Evolutionary conservation across 768 basidiomycete genomes (phyloP).

Genomic region (Panaeolus papilionaceus): DNA sequence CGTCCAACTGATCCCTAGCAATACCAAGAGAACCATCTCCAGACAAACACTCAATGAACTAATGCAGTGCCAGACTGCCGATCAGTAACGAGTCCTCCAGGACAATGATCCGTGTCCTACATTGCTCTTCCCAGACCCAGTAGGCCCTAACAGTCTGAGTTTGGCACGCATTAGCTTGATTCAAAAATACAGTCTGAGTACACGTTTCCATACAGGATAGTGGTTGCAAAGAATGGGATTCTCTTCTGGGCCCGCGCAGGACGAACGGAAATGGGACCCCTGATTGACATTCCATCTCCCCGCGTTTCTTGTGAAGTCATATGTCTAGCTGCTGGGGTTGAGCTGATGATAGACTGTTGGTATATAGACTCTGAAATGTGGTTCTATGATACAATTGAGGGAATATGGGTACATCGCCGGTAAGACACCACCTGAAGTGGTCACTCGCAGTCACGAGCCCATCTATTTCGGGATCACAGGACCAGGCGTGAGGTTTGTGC

Average conservation of each 20-base stretch:
- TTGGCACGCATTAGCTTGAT: background rate
- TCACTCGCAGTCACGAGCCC: too few relatives aligned
- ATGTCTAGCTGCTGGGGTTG: background rate
- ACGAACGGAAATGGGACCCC: background rate
- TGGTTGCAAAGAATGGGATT: background rate
- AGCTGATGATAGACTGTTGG: background rate
- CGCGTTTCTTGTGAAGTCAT: background rate
- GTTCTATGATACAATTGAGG: too few relatives aligned
- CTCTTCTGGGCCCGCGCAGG: background rate
- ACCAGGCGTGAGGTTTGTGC: too few relatives aligned
- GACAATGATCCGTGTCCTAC: background rate
- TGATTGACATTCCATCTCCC: background rate
- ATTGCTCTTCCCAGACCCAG: background rate
- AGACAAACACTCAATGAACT: background rate
- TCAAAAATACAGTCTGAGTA: background rate
- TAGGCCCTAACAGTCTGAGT: background rate
- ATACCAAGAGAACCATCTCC: background rate
- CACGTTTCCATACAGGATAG: background rate
- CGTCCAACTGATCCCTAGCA: background rate
- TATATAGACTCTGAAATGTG: too few relatives aligned
- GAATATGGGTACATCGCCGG: too few relatives aligned
- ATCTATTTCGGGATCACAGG: too few relatives aligned
- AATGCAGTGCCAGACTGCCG: too few relatives aligned
- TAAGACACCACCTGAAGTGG: too few relatives aligned
- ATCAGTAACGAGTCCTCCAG: too few relatives aligned